Evolutionary conservation across 176 grass and related monocot species (phyloP), one percentile per base, ranked within the genome.

Genomic region (Thinopyrum elongatum): DNA sequence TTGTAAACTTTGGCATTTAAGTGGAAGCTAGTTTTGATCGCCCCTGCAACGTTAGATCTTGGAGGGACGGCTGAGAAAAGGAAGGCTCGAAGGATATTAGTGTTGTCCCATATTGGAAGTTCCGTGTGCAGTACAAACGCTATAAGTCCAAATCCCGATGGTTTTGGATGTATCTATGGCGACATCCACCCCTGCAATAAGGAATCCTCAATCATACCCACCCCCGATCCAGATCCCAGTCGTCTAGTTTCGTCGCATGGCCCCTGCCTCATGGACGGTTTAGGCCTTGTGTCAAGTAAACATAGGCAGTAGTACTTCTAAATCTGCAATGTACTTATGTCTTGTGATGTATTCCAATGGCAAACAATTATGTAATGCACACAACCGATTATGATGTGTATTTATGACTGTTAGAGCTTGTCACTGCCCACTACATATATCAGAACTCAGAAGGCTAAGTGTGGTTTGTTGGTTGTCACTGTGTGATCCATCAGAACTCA

Each of bases 251-350:
- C 53, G 7, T 57, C 19, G 22, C 2, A 57, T 7, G 6, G 53
- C 7, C 19, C 16, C 53, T 57, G 53, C 53, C 53, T 57, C 53
- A 57, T 57, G 19, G 53, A 57, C 6, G 53, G 53, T 19, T 57
- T 57, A 57, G 7, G 19, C 19, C 53, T 57, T 57, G 53, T 57
- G 53, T 57, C 19, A 57, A 62, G 27, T 5, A 84, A 23, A 30
- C 10, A 25, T 77, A 65, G 27, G 9, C 71, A 76, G 14, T 77
- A 9, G 22, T 77, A 77, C 83, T 65, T 77, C 69, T 76, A 76
- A 28, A 26, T 76, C 82, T 36, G 41, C 28, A 35, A 73, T 23
- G 55, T 44, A 34, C 27, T 42, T 76, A 63, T 12, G 29, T 13
- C 55, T 15, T 39, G 26, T 74, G 55, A 83, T 63, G 35, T 46